Percentiles rank a stretch among this genome's conserved stretches.
phyloP scores from a whole-genome alignment of 2,329 filamentous ascomycete species.

The Neocucurbitaria cava region DNA sequence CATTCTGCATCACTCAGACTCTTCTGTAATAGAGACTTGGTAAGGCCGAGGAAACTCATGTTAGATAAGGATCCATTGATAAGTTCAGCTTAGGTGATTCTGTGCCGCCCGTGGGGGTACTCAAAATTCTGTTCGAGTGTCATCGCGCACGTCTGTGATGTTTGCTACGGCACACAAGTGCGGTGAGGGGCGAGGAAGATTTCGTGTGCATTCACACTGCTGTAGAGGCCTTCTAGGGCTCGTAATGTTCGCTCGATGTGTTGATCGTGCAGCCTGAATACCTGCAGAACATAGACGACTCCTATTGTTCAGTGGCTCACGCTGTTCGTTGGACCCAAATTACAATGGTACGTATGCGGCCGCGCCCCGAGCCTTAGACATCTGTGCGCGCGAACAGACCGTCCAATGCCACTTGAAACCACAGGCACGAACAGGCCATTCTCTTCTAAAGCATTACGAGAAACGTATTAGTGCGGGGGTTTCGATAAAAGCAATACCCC shows the following conservation, averaged over 20 bases:
- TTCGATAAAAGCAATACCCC: slow-evolving; percentile 32
- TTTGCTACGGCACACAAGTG: not conserved
- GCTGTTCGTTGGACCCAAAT: slow-evolving; percentile 1
- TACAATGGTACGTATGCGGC: slow-evolving; percentile 32
- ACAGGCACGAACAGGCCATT: slow-evolving; percentile 30
- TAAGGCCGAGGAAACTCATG: not conserved
- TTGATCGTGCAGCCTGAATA: not conserved
- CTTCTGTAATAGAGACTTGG: not conserved
- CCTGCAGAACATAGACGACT: not conserved
- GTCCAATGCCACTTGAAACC: slow-evolving; percentile 36
- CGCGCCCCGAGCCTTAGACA: slow-evolving; percentile 35
- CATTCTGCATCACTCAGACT: not conserved
- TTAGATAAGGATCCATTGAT: not conserved
- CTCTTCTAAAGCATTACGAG: slow-evolving; percentile 42
- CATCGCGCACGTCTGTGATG: not conserved
- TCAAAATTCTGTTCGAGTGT: slow-evolving; percentile 3
- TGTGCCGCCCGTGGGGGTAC: slow-evolving; percentile 13
- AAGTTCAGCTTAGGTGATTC: not conserved
- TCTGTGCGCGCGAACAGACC: slow-evolving; percentile 28
- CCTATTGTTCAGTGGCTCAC: not conserved
- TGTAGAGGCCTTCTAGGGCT: not conserved
- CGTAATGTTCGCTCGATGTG: not conserved
- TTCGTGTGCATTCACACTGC: not conserved
- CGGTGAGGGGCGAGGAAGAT: not conserved
- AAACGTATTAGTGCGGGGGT: slow-evolving; percentile 47